A percentile compares a stretch with the other conserved stretches of the same genome.
Conservation (phyloP, 2,329 filamentous ascomycete species). For the Hypoxylon sp. region DNA sequence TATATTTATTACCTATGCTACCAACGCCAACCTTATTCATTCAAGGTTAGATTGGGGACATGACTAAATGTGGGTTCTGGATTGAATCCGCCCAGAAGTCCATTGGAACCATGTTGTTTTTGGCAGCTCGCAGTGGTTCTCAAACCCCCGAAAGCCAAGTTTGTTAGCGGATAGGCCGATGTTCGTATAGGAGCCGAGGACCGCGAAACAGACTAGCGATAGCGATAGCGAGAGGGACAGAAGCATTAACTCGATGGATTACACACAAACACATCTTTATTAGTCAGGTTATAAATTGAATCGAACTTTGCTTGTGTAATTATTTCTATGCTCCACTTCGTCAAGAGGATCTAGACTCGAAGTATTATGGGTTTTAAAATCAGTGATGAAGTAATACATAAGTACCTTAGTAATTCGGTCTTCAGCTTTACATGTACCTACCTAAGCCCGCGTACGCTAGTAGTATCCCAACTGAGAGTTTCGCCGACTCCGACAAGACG, state of each 20-base stretch:
- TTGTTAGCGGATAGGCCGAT: background rate
- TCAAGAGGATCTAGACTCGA: background rate
- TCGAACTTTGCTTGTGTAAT: conserved; percentile 6
- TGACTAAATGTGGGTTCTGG: background rate
- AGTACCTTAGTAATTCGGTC: background rate
- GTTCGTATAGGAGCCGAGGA: conserved; percentile 1
- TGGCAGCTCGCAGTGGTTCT: background rate
- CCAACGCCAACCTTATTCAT: background rate
- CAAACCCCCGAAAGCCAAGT: background rate
- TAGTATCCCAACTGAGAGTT: conserved; percentile 3
- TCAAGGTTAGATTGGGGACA: background rate
- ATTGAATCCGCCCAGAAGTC: background rate
- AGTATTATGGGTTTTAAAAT: background rate
- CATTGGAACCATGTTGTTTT: background rate
- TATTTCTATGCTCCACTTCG: conserved; percentile 15
- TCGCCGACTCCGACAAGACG: background rate
- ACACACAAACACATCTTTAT: background rate
- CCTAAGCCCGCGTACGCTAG: no score
- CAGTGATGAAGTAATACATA: background rate
- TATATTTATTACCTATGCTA: conserved; percentile 6
- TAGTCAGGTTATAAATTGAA: conserved; percentile 5
- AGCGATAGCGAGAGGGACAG: background rate
- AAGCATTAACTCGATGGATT: background rate
- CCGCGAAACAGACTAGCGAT: background rate
- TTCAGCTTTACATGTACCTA: no score